Conservation (phyloP, 140 eudicot genomes). For the Bidens hawaiensis region DNA sequence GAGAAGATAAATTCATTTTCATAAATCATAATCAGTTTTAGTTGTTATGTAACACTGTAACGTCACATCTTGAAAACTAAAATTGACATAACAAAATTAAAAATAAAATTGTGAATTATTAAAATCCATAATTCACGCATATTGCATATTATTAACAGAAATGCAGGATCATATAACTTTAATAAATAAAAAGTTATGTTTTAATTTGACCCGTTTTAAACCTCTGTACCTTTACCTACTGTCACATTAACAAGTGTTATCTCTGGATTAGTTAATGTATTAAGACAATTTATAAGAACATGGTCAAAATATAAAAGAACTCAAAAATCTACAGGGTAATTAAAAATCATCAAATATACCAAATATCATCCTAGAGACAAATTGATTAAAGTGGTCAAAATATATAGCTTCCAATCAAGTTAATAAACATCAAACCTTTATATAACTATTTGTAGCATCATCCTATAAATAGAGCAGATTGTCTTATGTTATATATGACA, state of each 20-base stretch:
- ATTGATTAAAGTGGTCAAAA: neutral
- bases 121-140: no score
- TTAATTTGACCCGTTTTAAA: neutral
- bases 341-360: neutral
- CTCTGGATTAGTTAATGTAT: neutral
- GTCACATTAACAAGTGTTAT: neutral
- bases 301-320: no score
- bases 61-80: no score
- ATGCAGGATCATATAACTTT: no score
- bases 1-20: no score
- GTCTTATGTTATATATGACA: neutral
- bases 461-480: neutral
- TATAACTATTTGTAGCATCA: slow-evolving; percentile 4
- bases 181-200: no score
- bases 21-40: no score
- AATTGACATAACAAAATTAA: no score
- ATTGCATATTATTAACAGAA: no score
- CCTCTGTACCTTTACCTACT: neutral
- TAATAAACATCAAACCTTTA: neutral
- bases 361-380: neutral
- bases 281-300: no score
- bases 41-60: no score
- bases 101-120: no score
- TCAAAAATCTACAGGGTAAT: neutral
- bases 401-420: neutral